These are phyloP conservation scores for Penicillium crystallinum DNA, from an alignment of 495 filamentous ascomycete genomes.

Conservation along the genomic window DNA sequence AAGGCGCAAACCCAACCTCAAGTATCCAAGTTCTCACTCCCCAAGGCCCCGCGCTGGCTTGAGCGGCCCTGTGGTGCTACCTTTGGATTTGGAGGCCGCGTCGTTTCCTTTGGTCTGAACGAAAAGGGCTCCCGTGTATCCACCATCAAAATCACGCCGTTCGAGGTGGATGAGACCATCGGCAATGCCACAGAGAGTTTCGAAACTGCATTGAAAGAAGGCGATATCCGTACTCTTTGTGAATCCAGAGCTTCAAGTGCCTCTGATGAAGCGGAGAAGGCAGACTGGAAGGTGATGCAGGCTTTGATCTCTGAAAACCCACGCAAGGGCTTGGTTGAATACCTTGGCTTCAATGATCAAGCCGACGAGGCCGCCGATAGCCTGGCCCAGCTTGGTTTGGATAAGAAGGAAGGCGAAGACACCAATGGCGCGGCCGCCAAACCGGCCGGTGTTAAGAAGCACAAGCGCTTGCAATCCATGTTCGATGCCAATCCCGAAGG, in stretches of 20 bases:
- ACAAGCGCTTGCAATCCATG: conserved; percentile 69
- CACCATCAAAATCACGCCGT: conserved; percentile 75
- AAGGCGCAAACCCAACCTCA: conserved; percentile 88
- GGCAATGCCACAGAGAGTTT: conserved; percentile 81
- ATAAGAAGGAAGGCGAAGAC: conserved; percentile 38
- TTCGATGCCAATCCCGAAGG: conserved; percentile 74
- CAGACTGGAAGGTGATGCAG: conserved; percentile 91
- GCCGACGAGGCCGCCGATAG: conserved; percentile 47
- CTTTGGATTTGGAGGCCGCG: conserved; percentile 94
- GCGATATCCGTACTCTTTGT: conserved; percentile 74
- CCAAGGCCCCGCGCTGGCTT: conserved; percentile 85
- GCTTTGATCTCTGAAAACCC: conserved; percentile 79
- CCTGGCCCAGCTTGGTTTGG: conserved; percentile 40
- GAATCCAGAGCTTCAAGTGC: conserved; percentile 69
- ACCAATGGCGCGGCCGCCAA: conserved; percentile 46
- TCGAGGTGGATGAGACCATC: conserved; percentile 82
- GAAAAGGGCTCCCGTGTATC: conserved; percentile 62
- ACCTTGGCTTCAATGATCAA: conserved; percentile 75
- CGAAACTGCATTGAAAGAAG: conserved; percentile 72
- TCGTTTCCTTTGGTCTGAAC: conserved; percentile 67
- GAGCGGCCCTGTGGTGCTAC: conserved; percentile 80
- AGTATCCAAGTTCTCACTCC: conserved; percentile 77
- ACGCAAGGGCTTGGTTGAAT: conserved; percentile 72
- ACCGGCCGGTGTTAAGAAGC: conserved; percentile 42
- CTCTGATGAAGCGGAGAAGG: conserved; percentile 81